These are phyloP conservation scores for Psidium guajava DNA, from an alignment of 345 rosid species.

Conservation along the genomic window DNA sequence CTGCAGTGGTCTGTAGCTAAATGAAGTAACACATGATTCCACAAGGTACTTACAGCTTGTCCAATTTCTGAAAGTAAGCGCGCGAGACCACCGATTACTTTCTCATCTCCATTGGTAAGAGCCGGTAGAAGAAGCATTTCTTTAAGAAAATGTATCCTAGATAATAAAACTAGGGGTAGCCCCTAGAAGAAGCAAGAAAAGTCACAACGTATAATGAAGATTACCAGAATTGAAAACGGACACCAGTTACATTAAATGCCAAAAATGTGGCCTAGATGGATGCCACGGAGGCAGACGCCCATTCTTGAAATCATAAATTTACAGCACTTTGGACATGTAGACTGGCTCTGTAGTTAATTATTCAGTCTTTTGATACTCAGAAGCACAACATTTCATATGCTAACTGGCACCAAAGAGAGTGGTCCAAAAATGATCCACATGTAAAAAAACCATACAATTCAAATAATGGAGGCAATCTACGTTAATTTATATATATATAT, in stretches of 20 bases:
- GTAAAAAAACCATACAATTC: background rate
- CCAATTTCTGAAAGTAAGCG: conserved; percentile 92
- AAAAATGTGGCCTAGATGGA: background rate
- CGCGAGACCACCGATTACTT: conserved; percentile 74
- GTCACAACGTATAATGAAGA: background rate
- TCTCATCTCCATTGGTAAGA: conserved; percentile 58
- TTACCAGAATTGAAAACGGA: background rate
- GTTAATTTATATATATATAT: background rate
- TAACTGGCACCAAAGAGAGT: background rate
- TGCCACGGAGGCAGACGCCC: background rate
- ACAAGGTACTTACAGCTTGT: conserved; percentile 65
- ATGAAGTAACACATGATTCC: background rate
- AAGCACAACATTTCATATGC: background rate
- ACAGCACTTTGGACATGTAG: background rate
- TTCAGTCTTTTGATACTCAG: background rate
- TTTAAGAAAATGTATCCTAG: conserved; percentile 66
- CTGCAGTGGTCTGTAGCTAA: background rate
- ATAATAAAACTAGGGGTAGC: conserved; percentile 72
- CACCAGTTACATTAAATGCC: background rate
- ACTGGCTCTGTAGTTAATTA: background rate
- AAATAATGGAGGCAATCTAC: background rate
- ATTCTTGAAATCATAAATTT: background rate
- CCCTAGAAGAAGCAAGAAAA: conserved; percentile 45
- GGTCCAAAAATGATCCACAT: background rate
- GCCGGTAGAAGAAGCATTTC: conserved; percentile 75